Evolutionary conservation across 1,284 basidiomycete species (phyloP).

Genomic region (Boletus semigastroideus): DNA sequence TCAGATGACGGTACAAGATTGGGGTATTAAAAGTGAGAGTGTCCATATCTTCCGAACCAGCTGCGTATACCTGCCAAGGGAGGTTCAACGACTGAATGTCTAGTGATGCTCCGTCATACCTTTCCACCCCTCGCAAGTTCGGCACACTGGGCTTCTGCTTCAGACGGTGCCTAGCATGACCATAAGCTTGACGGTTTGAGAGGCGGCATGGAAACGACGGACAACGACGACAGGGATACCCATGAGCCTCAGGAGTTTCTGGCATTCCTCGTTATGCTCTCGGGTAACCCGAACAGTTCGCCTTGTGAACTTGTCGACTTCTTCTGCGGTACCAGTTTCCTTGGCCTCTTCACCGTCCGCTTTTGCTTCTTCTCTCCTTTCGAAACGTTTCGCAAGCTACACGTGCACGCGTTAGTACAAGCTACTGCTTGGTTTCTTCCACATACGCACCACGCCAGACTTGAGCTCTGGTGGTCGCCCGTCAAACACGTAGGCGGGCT

Average conservation of each 20-base stretch:
- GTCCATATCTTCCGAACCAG: slow-evolving; percentile 99
- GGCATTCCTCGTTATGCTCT: slow-evolving; percentile 97
- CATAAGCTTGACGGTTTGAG: slow-evolving; percentile 3
- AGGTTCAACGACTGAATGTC: slow-evolving; percentile 6
- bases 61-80: slow-evolving; percentile 80
- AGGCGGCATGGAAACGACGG: slow-evolving; percentile 44
- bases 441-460: slow-evolving; percentile 81
- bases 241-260: slow-evolving; percentile 88
- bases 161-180: slow-evolving; percentile 82
- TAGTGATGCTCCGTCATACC: slow-evolving; percentile 39
- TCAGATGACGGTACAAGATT: slow-evolving; percentile 92
- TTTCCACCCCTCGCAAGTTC: slow-evolving; percentile 95
- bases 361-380: slow-evolving; percentile 88
- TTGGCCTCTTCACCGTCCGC: slow-evolving; percentile 96
- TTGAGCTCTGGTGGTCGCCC: slow-evolving; percentile 98
- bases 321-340: slow-evolving; percentile 89
- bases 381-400: slow-evolving; percentile 91
- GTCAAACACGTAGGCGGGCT: slow-evolving; percentile 98
- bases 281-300: slow-evolving; percentile 94
- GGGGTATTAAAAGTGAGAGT: slow-evolving; percentile 95
- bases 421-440: no score
- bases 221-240: slow-evolving; percentile 95
- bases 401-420: slow-evolving; percentile 2
- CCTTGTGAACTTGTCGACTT: slow-evolving; percentile 88
- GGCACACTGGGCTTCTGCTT: slow-evolving; percentile 98